phyloP scores from a whole-genome alignment of 805 yeast species.

The Ogataea henricii region DNA sequence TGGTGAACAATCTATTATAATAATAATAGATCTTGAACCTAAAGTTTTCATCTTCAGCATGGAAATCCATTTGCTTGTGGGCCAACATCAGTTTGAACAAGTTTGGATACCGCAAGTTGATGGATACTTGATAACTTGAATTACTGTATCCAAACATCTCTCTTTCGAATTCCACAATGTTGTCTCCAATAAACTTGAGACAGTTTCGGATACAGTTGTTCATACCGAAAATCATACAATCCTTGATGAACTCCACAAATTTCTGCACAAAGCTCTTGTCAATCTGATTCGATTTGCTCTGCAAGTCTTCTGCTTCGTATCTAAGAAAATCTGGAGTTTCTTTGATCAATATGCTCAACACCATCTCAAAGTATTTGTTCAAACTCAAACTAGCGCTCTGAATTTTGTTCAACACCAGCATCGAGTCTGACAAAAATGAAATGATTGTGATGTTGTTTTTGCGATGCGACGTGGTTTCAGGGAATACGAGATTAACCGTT shows the following conservation, averaged over 20 bases:
- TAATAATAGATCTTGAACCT: slow-evolving; percentile 12
- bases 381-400: slow-evolving; percentile 11
- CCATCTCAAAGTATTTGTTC: slow-evolving; percentile 19
- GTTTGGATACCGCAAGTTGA: slow-evolving; percentile 24
- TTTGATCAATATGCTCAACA: slow-evolving; percentile 13
- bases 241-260: slow-evolving; percentile 28
- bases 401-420: slow-evolving; percentile 19
- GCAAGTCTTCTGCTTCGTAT: slow-evolving; percentile 17
- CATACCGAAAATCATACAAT: slow-evolving; percentile 28
- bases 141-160: slow-evolving; percentile 21
- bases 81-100: slow-evolving; percentile 18
- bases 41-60: background rate
- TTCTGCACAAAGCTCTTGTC: slow-evolving; percentile 20
- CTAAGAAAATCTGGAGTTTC: slow-evolving; percentile 25
- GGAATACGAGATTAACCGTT: slow-evolving; percentile 14
- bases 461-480: slow-evolving; percentile 11
- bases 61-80: slow-evolving; percentile 9
- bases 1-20: slow-evolving; percentile 21
- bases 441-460: slow-evolving; percentile 14
- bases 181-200: slow-evolving; percentile 18
- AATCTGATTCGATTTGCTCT: slow-evolving; percentile 8
- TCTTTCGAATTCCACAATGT: slow-evolving; percentile 25
- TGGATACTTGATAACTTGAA: slow-evolving; percentile 16
- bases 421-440: slow-evolving; percentile 23
- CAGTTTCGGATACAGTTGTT: slow-evolving; percentile 24